Evolutionary conservation across 768 basidiomycete genomes (phyloP), one percentile per base, ranked within the genome.

Genomic region (Collybia mongolica): DNA sequence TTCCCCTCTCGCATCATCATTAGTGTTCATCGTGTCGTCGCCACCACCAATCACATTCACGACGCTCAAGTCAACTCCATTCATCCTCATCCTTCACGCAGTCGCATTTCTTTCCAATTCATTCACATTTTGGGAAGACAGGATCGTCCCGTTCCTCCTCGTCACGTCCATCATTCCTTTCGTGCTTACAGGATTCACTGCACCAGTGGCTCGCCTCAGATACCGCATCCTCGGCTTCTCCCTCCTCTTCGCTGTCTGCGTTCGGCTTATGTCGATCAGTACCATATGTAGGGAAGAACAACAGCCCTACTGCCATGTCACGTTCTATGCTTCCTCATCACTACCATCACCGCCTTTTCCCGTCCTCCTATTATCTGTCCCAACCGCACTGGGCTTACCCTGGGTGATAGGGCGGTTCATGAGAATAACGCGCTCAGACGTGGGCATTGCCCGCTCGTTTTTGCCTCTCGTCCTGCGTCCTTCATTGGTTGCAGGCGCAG

Each of bases 61-160:
- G 20, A 60, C 62, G 19, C 44, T 70, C 17, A 52, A 54, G 23
- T 60, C 69, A 7, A 58, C 67, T 1, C 73, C 77, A 1, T 54
- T 88, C 35, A 68, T 83, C 28, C 76, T 88, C 48, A 49, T 82
- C 49, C 72, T 93, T 2, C 94, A 98, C 59, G 68, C 85, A 1
- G 47, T 88, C 3, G 73, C 86, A 6, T 96, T 96, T 68, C 80
- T 87, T 14, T 96, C 94, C 20, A 98, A 98, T 72, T 97, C 94
- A 0, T 96, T 92, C 73, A 92, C 90, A n/a, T 81, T 98, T 65
- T 98, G 94, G 93, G 97, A 99, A 77, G 95, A 98, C 64, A 80
- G 80, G 26, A 73, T 91, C 48, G 75, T 88, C 9, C 80, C 84
- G 6, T 95, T 85, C 76, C 77, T 98, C 47, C 71, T 86, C 52